Evolutionary conservation across 1,139 yeast genomes (phyloP).

Genomic region (Dujonia santamariae): DNA sequence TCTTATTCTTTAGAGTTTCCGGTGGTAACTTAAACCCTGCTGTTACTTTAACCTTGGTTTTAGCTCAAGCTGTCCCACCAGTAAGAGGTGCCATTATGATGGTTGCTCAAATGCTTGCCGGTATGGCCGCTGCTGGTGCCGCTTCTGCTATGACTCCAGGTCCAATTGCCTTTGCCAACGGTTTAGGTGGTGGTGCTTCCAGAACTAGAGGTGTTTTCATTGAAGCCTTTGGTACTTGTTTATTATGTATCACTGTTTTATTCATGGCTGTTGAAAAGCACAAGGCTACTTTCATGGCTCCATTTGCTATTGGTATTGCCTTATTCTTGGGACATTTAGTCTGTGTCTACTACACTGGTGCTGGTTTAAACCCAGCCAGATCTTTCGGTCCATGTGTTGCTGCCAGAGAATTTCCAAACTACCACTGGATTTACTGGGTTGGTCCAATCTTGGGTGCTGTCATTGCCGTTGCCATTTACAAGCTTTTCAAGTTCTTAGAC

Average conservation of each 20-base stretch:
- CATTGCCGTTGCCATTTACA: conserved; percentile 67
- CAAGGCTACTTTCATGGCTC: conserved; percentile 75
- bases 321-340: conserved; percentile 80
- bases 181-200: conserved; percentile 70
- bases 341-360: conserved; percentile 84
- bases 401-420: conserved; percentile 65
- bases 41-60: conserved; percentile 68
- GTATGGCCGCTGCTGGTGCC: conserved; percentile 92
- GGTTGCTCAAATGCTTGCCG: conserved; percentile 72
- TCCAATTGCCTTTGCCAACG: conserved; percentile 61
- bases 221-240: conserved; percentile 78
- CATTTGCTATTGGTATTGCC: conserved; percentile 79
- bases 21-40: conserved; percentile 94
- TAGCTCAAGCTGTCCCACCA: conserved; percentile 74
- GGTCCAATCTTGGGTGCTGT: conserved; percentile 76
- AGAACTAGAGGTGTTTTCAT: conserved; percentile 74
- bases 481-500: conserved; percentile 60
- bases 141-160: conserved; percentile 90
- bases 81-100: conserved; percentile 65
- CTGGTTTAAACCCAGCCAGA: conserved; percentile 91
- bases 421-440: conserved; percentile 93
- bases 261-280: conserved; percentile 85
- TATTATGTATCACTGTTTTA: conserved; percentile 73
- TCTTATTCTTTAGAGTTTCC: conserved; percentile 73
- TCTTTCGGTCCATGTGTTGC: conserved; percentile 84